phyloP scores from a whole-genome alignment of 2,329 filamentous ascomycete genomes.

The Dichotomopilus funicola region DNA sequence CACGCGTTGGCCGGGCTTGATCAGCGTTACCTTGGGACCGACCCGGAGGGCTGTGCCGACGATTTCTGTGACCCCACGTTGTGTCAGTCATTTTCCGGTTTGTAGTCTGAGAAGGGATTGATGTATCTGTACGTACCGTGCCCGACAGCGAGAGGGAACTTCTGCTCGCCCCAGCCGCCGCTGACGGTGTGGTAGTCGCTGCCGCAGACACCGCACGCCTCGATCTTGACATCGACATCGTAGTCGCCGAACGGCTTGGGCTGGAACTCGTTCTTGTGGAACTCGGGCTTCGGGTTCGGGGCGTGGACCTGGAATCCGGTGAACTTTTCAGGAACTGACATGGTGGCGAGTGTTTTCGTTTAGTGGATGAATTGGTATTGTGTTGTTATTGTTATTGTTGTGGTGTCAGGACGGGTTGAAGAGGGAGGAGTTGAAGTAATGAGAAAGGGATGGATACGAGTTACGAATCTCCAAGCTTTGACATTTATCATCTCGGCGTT shows the following conservation, averaged over 20 bases:
- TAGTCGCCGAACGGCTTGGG: slow-evolving; percentile 82
- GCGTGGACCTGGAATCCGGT: slow-evolving; percentile 54
- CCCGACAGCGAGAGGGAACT: slow-evolving; percentile 59
- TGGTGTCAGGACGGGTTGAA: too few species aligned
- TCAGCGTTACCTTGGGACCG: slow-evolving; percentile 54
- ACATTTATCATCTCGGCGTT: too few species aligned
- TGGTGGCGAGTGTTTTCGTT: slow-evolving; percentile 22
- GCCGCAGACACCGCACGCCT: slow-evolving; percentile 70
- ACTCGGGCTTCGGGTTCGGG: slow-evolving; percentile 49
- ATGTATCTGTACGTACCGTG: slow-evolving; percentile 43
- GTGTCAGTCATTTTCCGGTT: neutral
- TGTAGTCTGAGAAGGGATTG: neutral
- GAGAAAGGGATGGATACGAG: too few species aligned
- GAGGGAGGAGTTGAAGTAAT: too few species aligned
- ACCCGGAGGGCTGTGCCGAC: slow-evolving; percentile 63
- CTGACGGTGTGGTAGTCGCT: slow-evolving; percentile 66
- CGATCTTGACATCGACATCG: slow-evolving; percentile 83
- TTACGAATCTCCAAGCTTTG: too few species aligned
- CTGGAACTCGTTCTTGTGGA: slow-evolving; percentile 67
- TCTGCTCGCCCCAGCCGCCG: slow-evolving; percentile 60
- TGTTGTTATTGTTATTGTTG: too few species aligned
- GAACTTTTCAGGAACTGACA: slow-evolving; percentile 55
- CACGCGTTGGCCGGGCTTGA: slow-evolving; percentile 57
- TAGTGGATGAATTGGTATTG: neutral
- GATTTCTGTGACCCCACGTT: slow-evolving; percentile 44